A percentile compares a stretch with the other conserved stretches of the same genome.
Evolutionary conservation across 176 grass and related monocot genomes (phyloP).

Genomic region (Calamus simplicifolius): DNA sequence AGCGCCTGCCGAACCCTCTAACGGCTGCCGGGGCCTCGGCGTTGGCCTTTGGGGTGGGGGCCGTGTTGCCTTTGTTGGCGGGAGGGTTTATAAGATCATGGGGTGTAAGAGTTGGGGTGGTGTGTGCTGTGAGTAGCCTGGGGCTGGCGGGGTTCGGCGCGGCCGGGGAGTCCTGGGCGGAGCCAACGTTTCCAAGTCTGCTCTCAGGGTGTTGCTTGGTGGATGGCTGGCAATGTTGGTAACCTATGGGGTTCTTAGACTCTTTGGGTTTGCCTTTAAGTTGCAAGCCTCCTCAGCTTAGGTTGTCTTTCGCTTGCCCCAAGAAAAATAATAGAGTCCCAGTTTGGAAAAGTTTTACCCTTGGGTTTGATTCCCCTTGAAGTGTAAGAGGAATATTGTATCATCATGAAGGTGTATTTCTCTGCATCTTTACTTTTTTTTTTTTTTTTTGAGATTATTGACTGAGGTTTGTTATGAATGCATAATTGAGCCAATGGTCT

Average conservation of each 20-base stretch:
- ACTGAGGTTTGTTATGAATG: too few species aligned
- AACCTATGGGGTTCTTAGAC: neutral
- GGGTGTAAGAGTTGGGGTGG: neutral
- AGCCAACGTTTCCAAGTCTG: slow-evolving; percentile 1
- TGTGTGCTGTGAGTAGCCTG: slow-evolving; percentile 2
- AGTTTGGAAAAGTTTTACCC: too few species aligned
- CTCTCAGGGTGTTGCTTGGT: neutral
- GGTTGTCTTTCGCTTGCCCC: too few species aligned
- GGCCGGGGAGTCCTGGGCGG: neutral
- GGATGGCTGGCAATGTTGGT: slow-evolving; percentile 9
- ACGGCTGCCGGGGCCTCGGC: slow-evolving; percentile 2
- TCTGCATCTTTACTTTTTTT: too few species aligned
- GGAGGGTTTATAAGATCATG: slow-evolving; percentile 4
- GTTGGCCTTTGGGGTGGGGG: slow-evolving; percentile 3
- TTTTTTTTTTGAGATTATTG: too few species aligned
- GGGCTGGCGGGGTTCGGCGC: slow-evolving; percentile 9
- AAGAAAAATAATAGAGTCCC: too few species aligned
- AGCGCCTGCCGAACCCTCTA: slow-evolving; percentile 2
- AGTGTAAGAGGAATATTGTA: too few species aligned
- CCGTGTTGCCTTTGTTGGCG: slow-evolving; percentile 1
- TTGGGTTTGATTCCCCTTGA: too few species aligned
- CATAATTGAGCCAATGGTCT: too few species aligned
- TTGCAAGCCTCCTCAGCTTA: neutral
- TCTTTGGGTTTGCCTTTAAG: slow-evolving; percentile 5
- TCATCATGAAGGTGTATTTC: too few species aligned